A percentile compares a stretch with the other conserved stretches of the same genome.
phyloP scores from a whole-genome alignment of 2,329 filamentous ascomycete species.

The Helotiales sp. region DNA sequence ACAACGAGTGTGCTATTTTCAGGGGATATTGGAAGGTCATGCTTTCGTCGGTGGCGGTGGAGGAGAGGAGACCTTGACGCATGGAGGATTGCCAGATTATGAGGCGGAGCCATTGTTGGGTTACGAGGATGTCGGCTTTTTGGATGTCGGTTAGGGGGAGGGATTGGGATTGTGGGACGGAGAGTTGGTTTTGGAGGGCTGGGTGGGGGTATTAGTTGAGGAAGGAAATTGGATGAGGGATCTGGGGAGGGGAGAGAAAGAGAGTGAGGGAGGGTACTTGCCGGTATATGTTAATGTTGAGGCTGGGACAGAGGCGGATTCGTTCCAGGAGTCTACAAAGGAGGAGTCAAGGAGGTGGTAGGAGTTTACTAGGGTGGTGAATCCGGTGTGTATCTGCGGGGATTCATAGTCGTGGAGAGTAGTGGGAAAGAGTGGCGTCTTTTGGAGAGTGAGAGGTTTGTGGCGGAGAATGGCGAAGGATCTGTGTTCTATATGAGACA shows the following conservation, averaged over 20 bases:
- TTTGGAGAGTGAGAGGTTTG: slow-evolving; percentile 60
- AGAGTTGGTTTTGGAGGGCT: slow-evolving; percentile 56
- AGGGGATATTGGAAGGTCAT: slow-evolving; percentile 64
- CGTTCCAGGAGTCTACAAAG: slow-evolving; percentile 66
- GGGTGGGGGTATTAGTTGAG: no score
- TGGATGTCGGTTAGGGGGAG: slow-evolving; percentile 57
- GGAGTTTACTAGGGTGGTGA: slow-evolving; percentile 59
- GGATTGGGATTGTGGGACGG: slow-evolving; percentile 33
- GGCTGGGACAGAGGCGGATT: slow-evolving; percentile 46
- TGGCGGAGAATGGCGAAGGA: slow-evolving; percentile 64
- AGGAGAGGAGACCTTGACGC: slow-evolving; percentile 63
- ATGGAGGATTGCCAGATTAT: slow-evolving; percentile 75
- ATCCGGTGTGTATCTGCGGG: slow-evolving; percentile 54
- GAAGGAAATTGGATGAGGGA: no score
- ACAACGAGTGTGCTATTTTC: slow-evolving; percentile 59
- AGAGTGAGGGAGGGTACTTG: no score
- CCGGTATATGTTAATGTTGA: slow-evolving; percentile 39
- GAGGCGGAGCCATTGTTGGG: slow-evolving; percentile 68
- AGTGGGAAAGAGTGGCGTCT: slow-evolving; percentile 56
- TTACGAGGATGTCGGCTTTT: slow-evolving; percentile 67
- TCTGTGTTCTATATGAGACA: slow-evolving; percentile 39
- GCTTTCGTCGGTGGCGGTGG: slow-evolving; percentile 55
- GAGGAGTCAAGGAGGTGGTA: slow-evolving; percentile 64
- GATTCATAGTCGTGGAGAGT: slow-evolving; percentile 53
- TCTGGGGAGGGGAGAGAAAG: no score